These are phyloP conservation scores for Hortiboletus campestris DNA, from an alignment of 768 basidiomycete species.

Conservation along the genomic window DNA sequence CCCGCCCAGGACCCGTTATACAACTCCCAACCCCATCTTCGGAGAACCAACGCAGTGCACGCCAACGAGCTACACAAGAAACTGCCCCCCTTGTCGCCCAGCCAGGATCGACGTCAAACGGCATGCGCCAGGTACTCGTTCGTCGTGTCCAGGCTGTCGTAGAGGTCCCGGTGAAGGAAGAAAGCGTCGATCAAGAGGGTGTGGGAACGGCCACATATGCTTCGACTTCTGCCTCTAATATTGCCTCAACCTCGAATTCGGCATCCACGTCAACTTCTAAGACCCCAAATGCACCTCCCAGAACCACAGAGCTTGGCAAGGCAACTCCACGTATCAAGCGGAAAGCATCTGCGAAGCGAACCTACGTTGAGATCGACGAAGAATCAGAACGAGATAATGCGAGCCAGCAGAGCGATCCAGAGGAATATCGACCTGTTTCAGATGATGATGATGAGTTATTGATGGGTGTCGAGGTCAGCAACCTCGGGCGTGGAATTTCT, in stretches of 20 bases:
- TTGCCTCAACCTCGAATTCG: slow-evolving; percentile 14
- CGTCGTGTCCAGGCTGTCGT: slow-evolving; percentile 62
- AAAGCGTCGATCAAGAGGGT: slow-evolving; percentile 48
- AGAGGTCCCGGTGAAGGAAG: slow-evolving; percentile 62
- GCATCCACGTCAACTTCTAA: slow-evolving; percentile 8
- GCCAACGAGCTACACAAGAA: slow-evolving; percentile 19
- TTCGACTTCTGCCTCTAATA: slow-evolving; percentile 15
- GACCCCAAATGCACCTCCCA: slow-evolving; percentile 7
- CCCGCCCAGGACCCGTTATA: slow-evolving; percentile 6
- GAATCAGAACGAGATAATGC: slow-evolving; percentile 20
- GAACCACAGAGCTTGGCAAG: slow-evolving; percentile 1
- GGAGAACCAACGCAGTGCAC: slow-evolving; percentile 27
- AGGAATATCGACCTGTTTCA: slow-evolving; percentile 20
- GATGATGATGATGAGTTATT: slow-evolving; percentile 64
- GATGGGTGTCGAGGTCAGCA: slow-evolving; percentile 55
- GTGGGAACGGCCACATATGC: neutral
- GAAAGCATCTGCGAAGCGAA: slow-evolving; percentile 23
- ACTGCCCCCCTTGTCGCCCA: neutral
- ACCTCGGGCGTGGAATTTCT: neutral
- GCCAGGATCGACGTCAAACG: slow-evolving; percentile 7
- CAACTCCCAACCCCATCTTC: slow-evolving; percentile 34
- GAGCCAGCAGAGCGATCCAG: slow-evolving; percentile 10
- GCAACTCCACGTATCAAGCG: slow-evolving; percentile 17
- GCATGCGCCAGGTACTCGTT: slow-evolving; percentile 39
- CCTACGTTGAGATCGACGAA: slow-evolving; percentile 33